Conservation (phyloP, 805 yeast genomes). For the Lipomyces oligophaga region DNA sequence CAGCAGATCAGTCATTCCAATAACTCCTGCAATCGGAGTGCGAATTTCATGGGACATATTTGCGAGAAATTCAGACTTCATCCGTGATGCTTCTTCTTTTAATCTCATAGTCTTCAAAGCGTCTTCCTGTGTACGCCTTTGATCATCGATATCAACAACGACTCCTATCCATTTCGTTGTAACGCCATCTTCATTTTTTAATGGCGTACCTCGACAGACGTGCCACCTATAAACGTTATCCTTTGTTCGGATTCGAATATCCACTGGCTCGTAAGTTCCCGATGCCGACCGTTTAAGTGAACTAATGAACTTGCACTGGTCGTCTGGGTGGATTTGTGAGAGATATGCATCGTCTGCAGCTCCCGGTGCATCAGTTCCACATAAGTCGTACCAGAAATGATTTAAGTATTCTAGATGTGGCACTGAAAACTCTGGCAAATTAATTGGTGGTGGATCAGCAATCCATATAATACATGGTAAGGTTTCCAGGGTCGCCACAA, state of each 20-base stretch:
- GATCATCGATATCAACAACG: conserved; percentile 28
- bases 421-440: neutral
- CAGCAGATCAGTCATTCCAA: conserved; percentile 49
- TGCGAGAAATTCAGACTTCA: conserved; percentile 50
- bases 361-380: conserved; percentile 28
- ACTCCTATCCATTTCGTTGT: conserved; percentile 29
- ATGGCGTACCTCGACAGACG: conserved; percentile 25
- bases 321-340: conserved; percentile 25
- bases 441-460: conserved; percentile 16
- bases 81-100: conserved; percentile 27
- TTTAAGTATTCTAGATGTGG: conserved; percentile 25
- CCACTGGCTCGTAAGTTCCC: conserved; percentile 21
- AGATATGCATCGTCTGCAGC: conserved; percentile 20
- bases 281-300: conserved; percentile 10
- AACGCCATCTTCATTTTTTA: conserved; percentile 21
- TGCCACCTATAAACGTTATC: conserved; percentile 28
- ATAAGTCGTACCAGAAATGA: conserved; percentile 24
- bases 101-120: conserved; percentile 26
- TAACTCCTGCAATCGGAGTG: conserved; percentile 52
- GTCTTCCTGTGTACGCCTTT: conserved; percentile 29
- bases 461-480: conserved; percentile 31
- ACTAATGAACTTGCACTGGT: conserved; percentile 12
- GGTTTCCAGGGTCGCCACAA: conserved; percentile 28
- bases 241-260: conserved; percentile 19
- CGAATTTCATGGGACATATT: conserved; percentile 58